phyloP scores from a whole-genome alignment of 306 rosid genomes.

The Nissolia schottii region DNA sequence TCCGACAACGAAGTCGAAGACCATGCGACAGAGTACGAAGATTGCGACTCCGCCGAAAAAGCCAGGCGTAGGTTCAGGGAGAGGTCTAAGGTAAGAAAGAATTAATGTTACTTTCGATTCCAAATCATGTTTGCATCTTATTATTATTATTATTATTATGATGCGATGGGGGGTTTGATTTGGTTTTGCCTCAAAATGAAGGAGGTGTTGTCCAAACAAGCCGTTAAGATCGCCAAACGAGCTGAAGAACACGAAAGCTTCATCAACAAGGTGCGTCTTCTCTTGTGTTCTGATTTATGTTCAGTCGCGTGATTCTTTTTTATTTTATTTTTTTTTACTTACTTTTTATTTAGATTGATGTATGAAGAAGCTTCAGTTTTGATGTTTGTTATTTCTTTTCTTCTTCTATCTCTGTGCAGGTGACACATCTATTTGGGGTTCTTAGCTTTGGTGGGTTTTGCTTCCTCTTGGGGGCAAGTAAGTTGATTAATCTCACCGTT shows the following conservation, averaged over 20 bases:
- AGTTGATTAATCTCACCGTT: conserved; percentile 31
- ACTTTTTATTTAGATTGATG: background rate
- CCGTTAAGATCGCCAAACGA: conserved; percentile 74
- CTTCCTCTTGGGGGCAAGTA: conserved; percentile 82
- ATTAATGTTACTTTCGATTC: background rate
- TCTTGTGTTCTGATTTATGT: background rate
- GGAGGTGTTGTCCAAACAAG: conserved; percentile 75
- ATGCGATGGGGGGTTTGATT: conserved; percentile 33
- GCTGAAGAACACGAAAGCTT: conserved; percentile 80
- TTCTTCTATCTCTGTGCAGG: conserved; percentile 27
- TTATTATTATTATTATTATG: background rate
- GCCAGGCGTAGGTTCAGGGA: conserved; percentile 51
- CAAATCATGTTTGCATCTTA: background rate
- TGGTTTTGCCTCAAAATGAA: conserved; percentile 44
- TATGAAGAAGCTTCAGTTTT: background rate
- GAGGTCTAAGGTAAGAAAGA: conserved; percentile 59
- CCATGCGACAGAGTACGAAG: conserved; percentile 26
- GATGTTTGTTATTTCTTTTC: background rate
- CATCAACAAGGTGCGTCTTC: conserved; percentile 51
- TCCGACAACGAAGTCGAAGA: conserved; percentile 50
- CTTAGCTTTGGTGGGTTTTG: conserved; percentile 82
- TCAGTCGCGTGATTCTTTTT: background rate
- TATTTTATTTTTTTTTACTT: background rate
- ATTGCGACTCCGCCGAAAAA: conserved; percentile 47
- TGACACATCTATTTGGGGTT: conserved; percentile 74